Percentiles rank a stretch among this genome's conserved stretches.
These are phyloP conservation scores for Gracilaria domingensis DNA, from an alignment of 23 red algal species.

Conservation along the genomic window DNA sequence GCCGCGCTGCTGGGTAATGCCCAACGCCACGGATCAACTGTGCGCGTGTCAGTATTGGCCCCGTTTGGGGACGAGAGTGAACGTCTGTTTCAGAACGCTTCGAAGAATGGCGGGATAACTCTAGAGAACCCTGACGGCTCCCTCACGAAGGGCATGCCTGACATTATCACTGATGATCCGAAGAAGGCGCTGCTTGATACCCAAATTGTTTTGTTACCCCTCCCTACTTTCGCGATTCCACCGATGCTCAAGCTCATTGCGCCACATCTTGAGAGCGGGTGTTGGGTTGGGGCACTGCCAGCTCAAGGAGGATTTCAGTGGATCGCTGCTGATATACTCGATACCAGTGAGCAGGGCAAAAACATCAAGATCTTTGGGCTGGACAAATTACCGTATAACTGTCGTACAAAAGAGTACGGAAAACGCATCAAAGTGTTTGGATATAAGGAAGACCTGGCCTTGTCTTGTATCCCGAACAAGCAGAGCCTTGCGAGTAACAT, in stretches of 20 bases:
- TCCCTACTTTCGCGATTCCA: conserved; percentile 54
- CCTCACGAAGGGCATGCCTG: conserved; percentile 30
- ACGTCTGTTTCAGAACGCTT: conserved; percentile 1
- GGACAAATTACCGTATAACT: conserved; percentile 66
- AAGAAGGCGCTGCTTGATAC: not conserved
- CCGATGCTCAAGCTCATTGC: conserved; percentile 30
- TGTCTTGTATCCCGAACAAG: conserved; percentile 21
- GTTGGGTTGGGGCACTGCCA: conserved; percentile 34
- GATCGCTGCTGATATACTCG: conserved; percentile 31
- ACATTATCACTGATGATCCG: conserved; percentile 47
- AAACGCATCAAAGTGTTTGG: conserved; percentile 60
- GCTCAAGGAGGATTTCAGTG: conserved; percentile 71
- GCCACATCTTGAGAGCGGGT: conserved; percentile 3
- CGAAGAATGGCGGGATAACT: conserved; percentile 37
- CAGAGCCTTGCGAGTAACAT: not conserved
- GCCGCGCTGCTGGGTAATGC: conserved; percentile 26
- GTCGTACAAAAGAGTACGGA: conserved; percentile 51
- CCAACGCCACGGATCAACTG: not conserved
- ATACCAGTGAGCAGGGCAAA: not conserved
- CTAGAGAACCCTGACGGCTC: conserved; percentile 61
- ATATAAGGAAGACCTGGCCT: conserved; percentile 52
- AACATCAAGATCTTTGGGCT: conserved; percentile 43
- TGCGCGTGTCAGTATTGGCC: conserved; percentile 15
- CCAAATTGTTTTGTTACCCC: conserved; percentile 47
- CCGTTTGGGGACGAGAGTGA: conserved; percentile 27